phyloP scores from a whole-genome alignment of 2,329 filamentous ascomycete species.

The Colletotrichum lini region DNA sequence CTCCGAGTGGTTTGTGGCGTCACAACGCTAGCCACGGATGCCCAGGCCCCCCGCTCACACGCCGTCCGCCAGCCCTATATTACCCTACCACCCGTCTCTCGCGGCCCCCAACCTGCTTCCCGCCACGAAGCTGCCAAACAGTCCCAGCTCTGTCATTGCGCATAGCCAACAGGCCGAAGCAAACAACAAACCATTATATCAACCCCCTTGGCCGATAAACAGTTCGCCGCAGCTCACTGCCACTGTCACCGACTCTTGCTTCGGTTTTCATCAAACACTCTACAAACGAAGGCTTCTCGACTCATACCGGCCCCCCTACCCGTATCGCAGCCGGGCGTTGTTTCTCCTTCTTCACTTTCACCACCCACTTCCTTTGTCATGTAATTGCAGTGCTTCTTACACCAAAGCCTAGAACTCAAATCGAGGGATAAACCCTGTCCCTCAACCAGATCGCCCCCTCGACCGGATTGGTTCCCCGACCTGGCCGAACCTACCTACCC shows the following conservation, averaged over 20 bases:
- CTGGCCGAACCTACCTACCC: slow-evolving; percentile 2
- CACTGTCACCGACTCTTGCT: slow-evolving; percentile 4
- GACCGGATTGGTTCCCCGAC: slow-evolving; percentile 30
- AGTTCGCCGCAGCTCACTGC: background rate
- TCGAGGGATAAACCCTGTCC: slow-evolving; percentile 30
- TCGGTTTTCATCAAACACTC: background rate
- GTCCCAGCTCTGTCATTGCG: slow-evolving; percentile 11
- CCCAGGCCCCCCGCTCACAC: slow-evolving; percentile 31
- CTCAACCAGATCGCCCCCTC: slow-evolving; percentile 22
- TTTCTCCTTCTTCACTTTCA: slow-evolving; percentile 31
- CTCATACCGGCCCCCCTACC: background rate
- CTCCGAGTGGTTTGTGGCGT: slow-evolving; percentile 15
- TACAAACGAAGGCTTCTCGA: background rate
- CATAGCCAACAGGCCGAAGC: slow-evolving; percentile 6
- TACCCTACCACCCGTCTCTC: slow-evolving; percentile 31
- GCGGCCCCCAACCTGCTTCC: slow-evolving; percentile 35
- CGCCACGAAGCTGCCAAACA: slow-evolving; percentile 20
- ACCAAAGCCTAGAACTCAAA: slow-evolving; percentile 11
- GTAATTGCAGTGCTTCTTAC: slow-evolving; percentile 20
- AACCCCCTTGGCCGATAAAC: background rate
- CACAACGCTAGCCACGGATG: slow-evolving; percentile 23
- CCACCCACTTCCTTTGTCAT: slow-evolving; percentile 15
- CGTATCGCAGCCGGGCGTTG: slow-evolving; percentile 2
- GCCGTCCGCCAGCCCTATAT: slow-evolving; percentile 41
- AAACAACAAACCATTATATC: background rate